phyloP scores from a whole-genome alignment of 768 basidiomycete species.

The Coprinopsis strossmayeri region DNA sequence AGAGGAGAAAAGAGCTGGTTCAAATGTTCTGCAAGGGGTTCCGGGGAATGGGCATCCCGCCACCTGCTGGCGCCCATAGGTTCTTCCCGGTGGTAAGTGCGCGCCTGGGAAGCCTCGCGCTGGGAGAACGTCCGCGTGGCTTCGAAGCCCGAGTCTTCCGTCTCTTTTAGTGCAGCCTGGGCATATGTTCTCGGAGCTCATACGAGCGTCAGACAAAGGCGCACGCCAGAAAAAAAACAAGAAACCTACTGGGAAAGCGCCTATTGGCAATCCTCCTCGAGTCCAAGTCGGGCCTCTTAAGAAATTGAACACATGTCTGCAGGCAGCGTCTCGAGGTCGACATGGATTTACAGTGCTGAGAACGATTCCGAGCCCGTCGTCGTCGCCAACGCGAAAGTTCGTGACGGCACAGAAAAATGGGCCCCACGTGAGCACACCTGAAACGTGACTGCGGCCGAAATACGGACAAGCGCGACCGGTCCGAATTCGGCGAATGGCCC shows the following conservation, averaged over 20 bases:
- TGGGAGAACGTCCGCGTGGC: neutral
- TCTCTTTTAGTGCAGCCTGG: neutral
- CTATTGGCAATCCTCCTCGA: neutral
- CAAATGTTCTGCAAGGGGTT: conserved; percentile 45
- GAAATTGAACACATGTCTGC: neutral
- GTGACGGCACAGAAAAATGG: conserved; percentile 6
- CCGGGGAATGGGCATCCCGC: conserved; percentile 10
- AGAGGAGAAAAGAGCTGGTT: conserved; percentile 58
- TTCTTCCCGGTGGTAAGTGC: conserved; percentile 2
- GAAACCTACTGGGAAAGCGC: conserved; percentile 2
- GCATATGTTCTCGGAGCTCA: neutral
- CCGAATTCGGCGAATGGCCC: no score
- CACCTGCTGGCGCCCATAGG: conserved; percentile 7
- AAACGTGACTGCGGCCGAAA: no score
- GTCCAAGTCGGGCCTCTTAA: neutral
- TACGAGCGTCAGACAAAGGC: neutral
- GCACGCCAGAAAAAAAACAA: neutral
- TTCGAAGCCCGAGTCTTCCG: neutral
- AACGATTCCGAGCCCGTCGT: neutral
- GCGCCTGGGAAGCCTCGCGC: neutral
- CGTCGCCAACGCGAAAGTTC: neutral
- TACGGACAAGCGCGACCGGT: no score
- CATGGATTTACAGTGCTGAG: neutral
- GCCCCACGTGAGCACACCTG: no score
- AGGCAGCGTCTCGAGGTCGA: conserved; percentile 5